Percentiles rank a stretch among this genome's conserved stretches.
Conservation (phyloP, 2,329 filamentous ascomycete genomes). For the Aspergillus proliferans region DNA sequence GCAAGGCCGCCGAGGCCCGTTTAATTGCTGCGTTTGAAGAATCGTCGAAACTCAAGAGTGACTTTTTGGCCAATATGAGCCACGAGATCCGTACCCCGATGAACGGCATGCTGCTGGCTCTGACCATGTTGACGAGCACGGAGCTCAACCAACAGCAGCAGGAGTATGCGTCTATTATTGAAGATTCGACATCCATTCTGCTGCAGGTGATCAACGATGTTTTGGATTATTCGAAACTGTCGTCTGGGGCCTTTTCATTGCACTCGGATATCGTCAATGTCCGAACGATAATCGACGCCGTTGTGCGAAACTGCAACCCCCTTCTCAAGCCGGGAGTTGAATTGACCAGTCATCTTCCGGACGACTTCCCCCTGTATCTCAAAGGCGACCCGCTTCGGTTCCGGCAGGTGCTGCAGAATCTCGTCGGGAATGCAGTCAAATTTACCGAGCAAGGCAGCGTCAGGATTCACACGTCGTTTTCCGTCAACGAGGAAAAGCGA, state of each 20-base stretch:
- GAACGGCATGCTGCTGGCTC: conserved; percentile 57
- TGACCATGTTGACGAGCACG: conserved; percentile 52
- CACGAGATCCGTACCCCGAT: conserved; percentile 61
- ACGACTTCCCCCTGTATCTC: conserved; percentile 45
- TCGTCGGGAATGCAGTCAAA: conserved; percentile 56
- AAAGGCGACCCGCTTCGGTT: conserved; percentile 56
- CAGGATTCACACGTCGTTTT: conserved; percentile 37
- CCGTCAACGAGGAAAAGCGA: conserved; percentile 35
- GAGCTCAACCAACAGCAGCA: conserved; percentile 48
- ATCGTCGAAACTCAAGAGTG: conserved; percentile 56
- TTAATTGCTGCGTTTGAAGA: conserved; percentile 56
- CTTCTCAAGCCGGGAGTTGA: conserved; percentile 43
- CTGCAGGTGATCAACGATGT: conserved; percentile 61
- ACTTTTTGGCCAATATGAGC: conserved; percentile 58
- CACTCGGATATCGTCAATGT: conserved; percentile 49
- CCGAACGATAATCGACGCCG: conserved; percentile 38
- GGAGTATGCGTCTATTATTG: conserved; percentile 53
- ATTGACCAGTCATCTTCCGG: conserved; percentile 41
- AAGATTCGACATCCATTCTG: conserved; percentile 54
- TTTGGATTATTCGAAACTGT: conserved; percentile 60
- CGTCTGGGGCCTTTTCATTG: conserved; percentile 55
- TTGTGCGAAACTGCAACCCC: conserved; percentile 47
- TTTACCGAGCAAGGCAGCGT: conserved; percentile 55
- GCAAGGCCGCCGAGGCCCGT: conserved; percentile 49
- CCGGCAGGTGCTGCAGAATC: conserved; percentile 57